Evolutionary conservation across 2,329 filamentous ascomycete species (phyloP).

Genomic region (Alternaria hordeiaustralica): DNA sequence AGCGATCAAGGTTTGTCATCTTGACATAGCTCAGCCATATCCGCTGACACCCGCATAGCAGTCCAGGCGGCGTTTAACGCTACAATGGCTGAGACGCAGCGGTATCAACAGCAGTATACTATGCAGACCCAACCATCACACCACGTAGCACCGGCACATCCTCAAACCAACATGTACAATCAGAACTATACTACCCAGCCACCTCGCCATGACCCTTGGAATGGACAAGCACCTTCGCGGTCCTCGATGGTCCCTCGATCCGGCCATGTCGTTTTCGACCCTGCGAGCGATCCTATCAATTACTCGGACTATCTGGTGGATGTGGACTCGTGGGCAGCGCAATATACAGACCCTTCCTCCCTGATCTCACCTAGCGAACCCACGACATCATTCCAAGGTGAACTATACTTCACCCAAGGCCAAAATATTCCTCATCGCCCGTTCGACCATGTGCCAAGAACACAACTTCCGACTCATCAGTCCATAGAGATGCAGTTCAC

Average conservation of each 20-base stretch:
- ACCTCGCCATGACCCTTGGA: constrained; percentile 42
- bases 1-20: constrained; percentile 31
- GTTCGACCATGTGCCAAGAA: constrained; percentile 17
- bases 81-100: constrained; percentile 29
- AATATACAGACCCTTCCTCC: constrained; percentile 35
- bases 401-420: constrained; percentile 21
- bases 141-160: constrained; percentile 21
- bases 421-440: constrained; percentile 22
- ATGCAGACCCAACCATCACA: constrained; percentile 24
- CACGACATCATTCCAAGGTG: constrained; percentile 30
- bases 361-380: constrained; percentile 40
- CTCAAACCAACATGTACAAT: constrained; percentile 24
- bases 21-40: not conserved
- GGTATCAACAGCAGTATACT: constrained; percentile 29
- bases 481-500: constrained; percentile 33
- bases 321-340: constrained; percentile 33
- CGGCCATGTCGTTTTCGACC: constrained; percentile 40
- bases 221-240: constrained; percentile 34
- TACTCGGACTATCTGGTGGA: constrained; percentile 28
- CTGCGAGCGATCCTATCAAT: constrained; percentile 33
- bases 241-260: constrained; percentile 36
- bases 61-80: constrained; percentile 32
- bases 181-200: constrained; percentile 34
- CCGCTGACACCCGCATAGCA: constrained; percentile 27
- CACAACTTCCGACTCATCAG: constrained; percentile 20